These are phyloP conservation scores for Fraxinus velutina DNA, from an alignment of 305 asterid species.

Conservation along the genomic window DNA sequence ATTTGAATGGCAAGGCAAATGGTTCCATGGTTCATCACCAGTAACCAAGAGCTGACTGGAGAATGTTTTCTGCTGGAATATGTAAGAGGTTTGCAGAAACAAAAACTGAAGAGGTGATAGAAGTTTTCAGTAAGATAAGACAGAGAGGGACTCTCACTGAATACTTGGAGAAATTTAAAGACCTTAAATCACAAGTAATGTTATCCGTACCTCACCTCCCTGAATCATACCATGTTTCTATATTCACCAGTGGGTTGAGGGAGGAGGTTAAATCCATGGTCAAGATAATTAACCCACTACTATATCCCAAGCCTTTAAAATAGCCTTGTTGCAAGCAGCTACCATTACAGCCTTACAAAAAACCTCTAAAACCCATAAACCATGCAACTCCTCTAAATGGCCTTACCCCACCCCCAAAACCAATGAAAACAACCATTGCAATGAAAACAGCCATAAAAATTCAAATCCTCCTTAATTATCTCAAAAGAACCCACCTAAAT, in stretches of 20 bases:
- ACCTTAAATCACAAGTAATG: neutral
- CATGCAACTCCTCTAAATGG: too few relatives aligned
- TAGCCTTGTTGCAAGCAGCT: too few relatives aligned
- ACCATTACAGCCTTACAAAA: too few relatives aligned
- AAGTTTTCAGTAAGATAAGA: neutral
- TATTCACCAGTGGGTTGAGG: neutral
- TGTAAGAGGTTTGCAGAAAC: neutral
- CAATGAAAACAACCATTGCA: too few relatives aligned
- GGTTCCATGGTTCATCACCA: neutral
- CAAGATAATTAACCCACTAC: too few relatives aligned
- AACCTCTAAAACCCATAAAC: too few relatives aligned
- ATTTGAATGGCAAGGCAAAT: neutral
- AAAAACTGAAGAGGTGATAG: neutral
- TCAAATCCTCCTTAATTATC: too few relatives aligned
- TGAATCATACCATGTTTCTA: neutral
- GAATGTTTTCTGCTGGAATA: neutral
- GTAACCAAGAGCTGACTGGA: neutral
- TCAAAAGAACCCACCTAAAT: too few relatives aligned
- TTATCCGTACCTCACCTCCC: neutral
- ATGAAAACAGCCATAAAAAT: too few relatives aligned
- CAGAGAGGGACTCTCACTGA: neutral
- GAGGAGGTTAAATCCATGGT: neutral
- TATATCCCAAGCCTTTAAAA: too few relatives aligned
- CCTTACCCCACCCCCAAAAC: too few relatives aligned
- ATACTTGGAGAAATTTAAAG: neutral